These are phyloP conservation scores for Claviceps quebecensis DNA, from an alignment of 2,329 filamentous ascomycete species.

Conservation along the genomic window DNA sequence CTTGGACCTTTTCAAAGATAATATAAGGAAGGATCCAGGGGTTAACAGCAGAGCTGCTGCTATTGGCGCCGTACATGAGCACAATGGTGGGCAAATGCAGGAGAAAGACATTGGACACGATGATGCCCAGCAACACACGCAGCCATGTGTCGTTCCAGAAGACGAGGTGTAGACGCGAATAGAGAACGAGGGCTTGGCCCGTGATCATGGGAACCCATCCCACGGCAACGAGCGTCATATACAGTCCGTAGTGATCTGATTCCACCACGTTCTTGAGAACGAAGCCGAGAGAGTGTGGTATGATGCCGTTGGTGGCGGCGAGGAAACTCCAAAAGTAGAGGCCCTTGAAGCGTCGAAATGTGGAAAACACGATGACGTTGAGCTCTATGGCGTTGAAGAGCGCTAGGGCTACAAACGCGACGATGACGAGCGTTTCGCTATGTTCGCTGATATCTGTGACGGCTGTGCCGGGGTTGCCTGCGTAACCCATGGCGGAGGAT, in stretches of 20 bases:
- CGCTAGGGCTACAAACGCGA: conserved; percentile 5
- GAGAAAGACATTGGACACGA: conserved; percentile 37
- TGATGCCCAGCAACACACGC: conserved; percentile 38
- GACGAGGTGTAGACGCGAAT: conserved; percentile 46
- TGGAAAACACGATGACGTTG: conserved; percentile 16
- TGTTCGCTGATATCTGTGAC: not conserved
- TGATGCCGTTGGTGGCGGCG: conserved; percentile 18
- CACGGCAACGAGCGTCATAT: conserved; percentile 11
- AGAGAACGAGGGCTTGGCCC: conserved; percentile 45
- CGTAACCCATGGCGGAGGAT: conserved; percentile 2
- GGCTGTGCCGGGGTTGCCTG: conserved; percentile 3
- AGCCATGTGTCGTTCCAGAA: conserved; percentile 33
- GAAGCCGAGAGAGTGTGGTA: conserved; percentile 28
- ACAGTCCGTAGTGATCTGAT: conserved; percentile 5
- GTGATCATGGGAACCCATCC: conserved; percentile 35
- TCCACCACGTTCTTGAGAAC: conserved; percentile 24
- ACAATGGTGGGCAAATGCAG: conserved; percentile 41
- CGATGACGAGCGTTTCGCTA: not conserved
- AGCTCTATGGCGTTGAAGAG: conserved; percentile 20
- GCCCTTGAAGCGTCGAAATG: conserved; percentile 16
- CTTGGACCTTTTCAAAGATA: conserved; percentile 36
- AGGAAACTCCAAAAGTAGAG: conserved; percentile 27
- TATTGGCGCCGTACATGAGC: conserved; percentile 37
- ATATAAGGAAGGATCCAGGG: conserved; percentile 18
- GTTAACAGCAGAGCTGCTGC: conserved; percentile 9